Percentiles rank a stretch among this genome's conserved stretches.
phyloP scores from a whole-genome alignment of 2,329 filamentous ascomycete species.

The Exophiala aquamarina region DNA sequence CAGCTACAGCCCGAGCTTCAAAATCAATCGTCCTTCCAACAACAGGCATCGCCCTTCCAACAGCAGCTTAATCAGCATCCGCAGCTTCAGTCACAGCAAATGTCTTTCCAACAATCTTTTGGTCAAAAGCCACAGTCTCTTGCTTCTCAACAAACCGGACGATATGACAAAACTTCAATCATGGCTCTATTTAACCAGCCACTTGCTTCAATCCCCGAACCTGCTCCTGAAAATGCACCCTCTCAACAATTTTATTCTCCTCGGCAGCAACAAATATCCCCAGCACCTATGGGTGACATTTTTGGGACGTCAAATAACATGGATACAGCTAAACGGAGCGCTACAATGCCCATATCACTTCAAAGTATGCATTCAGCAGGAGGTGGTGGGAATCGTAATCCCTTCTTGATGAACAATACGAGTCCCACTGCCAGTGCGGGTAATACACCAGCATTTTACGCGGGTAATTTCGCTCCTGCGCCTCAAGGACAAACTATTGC shows the following conservation, averaged over 20 bases:
- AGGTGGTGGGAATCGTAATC: slow-evolving; percentile 33
- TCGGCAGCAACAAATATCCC: slow-evolving; percentile 20
- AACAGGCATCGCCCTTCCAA: slow-evolving; percentile 5
- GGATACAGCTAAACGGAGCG: slow-evolving; percentile 32
- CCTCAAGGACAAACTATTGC: slow-evolving; percentile 14
- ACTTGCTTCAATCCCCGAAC: slow-evolving; percentile 29
- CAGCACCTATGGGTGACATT: slow-evolving; percentile 23
- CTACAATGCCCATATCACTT: slow-evolving; percentile 33
- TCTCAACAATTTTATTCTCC: slow-evolving; percentile 10
- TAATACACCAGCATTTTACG: slow-evolving; percentile 3
- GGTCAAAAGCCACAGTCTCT: slow-evolving; percentile 28
- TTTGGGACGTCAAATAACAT: slow-evolving; percentile 24
- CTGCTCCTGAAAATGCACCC: slow-evolving; percentile 26
- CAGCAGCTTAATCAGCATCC: slow-evolving; percentile 4
- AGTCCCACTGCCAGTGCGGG: slow-evolving; percentile 5
- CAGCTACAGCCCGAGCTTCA: slow-evolving; percentile 13
- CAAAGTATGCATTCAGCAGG: slow-evolving; percentile 26
- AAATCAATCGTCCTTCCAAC: slow-evolving; percentile 5
- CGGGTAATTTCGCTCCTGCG: slow-evolving; percentile 1
- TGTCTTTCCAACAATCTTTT: slow-evolving; percentile 17
- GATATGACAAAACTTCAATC: slow-evolving; percentile 48
- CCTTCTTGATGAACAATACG: slow-evolving; percentile 30
- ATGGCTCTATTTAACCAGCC: slow-evolving; percentile 48
- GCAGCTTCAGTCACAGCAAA: slow-evolving; percentile 15
- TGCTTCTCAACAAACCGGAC: slow-evolving; percentile 41